phyloP scores from a whole-genome alignment of 495 filamentous ascomycete species.

The Penicillium atrosanguineum region DNA sequence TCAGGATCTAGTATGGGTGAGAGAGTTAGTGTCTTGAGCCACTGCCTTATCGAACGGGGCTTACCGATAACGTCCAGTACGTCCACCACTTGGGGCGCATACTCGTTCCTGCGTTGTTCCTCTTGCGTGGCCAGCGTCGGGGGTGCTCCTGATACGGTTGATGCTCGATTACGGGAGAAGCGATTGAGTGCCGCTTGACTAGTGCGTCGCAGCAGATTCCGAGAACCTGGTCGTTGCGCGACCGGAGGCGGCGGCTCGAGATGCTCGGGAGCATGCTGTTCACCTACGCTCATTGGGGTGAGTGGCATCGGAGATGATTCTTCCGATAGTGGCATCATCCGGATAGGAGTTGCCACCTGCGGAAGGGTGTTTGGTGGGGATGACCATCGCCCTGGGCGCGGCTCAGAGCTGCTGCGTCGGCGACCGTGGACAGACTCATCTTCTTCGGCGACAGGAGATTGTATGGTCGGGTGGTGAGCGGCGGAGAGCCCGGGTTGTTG shows the following conservation, averaged over 20 bases:
- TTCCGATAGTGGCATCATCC: slow-evolving; percentile 36
- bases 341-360: slow-evolving; percentile 35
- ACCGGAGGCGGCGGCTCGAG: slow-evolving; percentile 10
- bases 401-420: slow-evolving; percentile 48
- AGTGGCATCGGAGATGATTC: slow-evolving; percentile 24
- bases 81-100: slow-evolving; percentile 62
- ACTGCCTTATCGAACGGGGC: slow-evolving; percentile 10
- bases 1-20: slow-evolving; percentile 58
- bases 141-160: slow-evolving; percentile 29
- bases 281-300: slow-evolving; percentile 1
- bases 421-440: slow-evolving; percentile 35
- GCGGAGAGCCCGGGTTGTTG: slow-evolving; percentile 2
- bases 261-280: slow-evolving; percentile 2
- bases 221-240: slow-evolving; percentile 18
- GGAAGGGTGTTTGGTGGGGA: slow-evolving; percentile 32
- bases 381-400: slow-evolving; percentile 41
- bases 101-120: slow-evolving; percentile 32
- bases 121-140: slow-evolving; percentile 13
- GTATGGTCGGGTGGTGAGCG: slow-evolving; percentile 11
- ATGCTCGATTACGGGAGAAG: slow-evolving; percentile 36
- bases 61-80: slow-evolving; percentile 70
- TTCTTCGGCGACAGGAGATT: slow-evolving; percentile 24
- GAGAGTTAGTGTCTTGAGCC: neutral
- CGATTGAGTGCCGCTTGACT: slow-evolving; percentile 34
- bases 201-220: slow-evolving; percentile 30